phyloP scores from a whole-genome alignment of 257 asterid species.

The Coffea eugenioides region DNA sequence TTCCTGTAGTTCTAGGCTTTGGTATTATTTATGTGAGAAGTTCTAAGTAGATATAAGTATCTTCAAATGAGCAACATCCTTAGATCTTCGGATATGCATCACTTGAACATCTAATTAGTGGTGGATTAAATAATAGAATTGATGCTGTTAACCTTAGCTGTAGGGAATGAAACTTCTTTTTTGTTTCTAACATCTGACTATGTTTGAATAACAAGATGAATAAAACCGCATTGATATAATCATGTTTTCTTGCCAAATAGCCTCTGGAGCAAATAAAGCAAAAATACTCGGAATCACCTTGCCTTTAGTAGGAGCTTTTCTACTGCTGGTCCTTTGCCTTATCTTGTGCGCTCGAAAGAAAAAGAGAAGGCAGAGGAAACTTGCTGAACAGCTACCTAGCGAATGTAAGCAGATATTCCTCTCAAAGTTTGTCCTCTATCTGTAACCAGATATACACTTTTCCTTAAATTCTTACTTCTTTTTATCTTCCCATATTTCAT shows the following conservation, averaged over 20 bases:
- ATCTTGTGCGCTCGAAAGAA: constrained; percentile 2
- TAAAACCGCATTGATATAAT: not conserved
- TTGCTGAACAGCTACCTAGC: not conserved
- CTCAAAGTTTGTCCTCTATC: too few species aligned
- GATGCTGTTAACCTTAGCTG: not conserved
- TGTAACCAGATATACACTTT: too few species aligned
- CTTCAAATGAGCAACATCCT: too few species aligned
- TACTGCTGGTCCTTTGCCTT: not conserved
- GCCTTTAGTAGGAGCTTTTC: constrained; percentile 5
- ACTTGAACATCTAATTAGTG: not conserved
- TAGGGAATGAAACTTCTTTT: not conserved
- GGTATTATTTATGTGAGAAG: too few species aligned
- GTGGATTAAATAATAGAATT: not conserved
- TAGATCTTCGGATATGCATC: not conserved
- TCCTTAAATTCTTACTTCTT: not conserved
- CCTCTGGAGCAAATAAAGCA: not conserved
- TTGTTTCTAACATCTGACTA: not conserved
- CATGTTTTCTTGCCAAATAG: not conserved
- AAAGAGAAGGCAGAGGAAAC: constrained; percentile 3
- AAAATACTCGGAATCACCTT: constrained; percentile 13
- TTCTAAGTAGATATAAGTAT: too few species aligned
- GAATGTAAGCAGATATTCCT: not conserved
- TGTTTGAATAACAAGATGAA: not conserved
- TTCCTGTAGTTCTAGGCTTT: too few species aligned
- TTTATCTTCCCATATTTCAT: not conserved